phyloP scores from a whole-genome alignment of 2,329 filamentous ascomycete species.

The Paecilomyces fulvus region DNA sequence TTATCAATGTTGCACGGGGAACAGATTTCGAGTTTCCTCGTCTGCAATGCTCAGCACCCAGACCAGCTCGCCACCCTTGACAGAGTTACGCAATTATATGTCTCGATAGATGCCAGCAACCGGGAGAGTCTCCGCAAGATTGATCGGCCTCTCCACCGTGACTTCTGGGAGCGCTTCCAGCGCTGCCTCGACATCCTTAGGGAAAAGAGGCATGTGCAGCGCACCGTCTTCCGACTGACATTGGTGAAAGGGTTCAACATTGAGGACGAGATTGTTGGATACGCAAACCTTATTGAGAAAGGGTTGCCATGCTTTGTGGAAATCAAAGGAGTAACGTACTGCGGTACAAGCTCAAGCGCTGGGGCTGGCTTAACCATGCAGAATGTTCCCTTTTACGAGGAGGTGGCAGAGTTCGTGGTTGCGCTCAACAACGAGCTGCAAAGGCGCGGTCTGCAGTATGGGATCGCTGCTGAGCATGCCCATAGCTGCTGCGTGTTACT shows the following conservation, averaged over 20 bases:
- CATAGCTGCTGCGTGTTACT: constrained; percentile 90
- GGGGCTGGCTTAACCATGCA: constrained; percentile 89
- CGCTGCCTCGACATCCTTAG: constrained; percentile 82
- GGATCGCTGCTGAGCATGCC: constrained; percentile 88
- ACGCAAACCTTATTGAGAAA: constrained; percentile 78
- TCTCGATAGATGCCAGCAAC: constrained; percentile 91
- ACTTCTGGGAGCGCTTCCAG: constrained; percentile 96
- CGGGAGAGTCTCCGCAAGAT: constrained; percentile 79
- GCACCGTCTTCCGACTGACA: constrained; percentile 89
- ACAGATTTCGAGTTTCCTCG: constrained; percentile 85
- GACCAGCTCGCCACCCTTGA: constrained; percentile 75
- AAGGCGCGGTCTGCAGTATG: constrained; percentile 67
- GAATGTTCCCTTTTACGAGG: constrained; percentile 93
- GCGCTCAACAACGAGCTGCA: constrained; percentile 63
- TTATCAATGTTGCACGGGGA: constrained; percentile 72
- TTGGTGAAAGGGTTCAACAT: constrained; percentile 98
- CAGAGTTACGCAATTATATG: constrained; percentile 90
- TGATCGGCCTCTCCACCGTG: constrained; percentile 82
- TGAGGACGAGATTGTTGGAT: constrained; percentile 83
- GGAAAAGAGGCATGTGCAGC: constrained; percentile 72
- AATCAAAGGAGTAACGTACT: constrained; percentile 95
- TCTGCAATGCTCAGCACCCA: constrained; percentile 95
- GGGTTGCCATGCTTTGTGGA: constrained; percentile 88
- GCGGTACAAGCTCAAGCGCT: constrained; percentile 77
- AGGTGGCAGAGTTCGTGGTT: constrained; percentile 74